A percentile compares a stretch with the other conserved stretches of the same genome.
Evolutionary conservation across 192 early-diverging fungal species (phyloP).

Genomic region (Entomortierella beljakovae): DNA sequence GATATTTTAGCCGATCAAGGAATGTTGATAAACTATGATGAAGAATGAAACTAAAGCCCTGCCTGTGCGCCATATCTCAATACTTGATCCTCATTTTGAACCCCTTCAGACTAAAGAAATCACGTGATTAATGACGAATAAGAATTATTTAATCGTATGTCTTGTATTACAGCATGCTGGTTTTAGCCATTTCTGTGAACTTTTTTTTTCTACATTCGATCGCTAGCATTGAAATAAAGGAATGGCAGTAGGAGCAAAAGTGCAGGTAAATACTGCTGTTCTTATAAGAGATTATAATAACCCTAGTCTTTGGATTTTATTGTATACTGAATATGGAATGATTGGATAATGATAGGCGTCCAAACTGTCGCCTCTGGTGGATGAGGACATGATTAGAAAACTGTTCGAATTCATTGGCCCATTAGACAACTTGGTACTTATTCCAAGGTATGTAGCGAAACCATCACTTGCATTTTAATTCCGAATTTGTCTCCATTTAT

Average conservation of each 20-base stretch:
- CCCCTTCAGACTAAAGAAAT: too few species aligned
- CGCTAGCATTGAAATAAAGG: background rate
- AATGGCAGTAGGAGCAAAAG: slow-evolving; percentile 53
- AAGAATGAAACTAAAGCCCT: too few species aligned
- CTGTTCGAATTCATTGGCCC: slow-evolving; percentile 43
- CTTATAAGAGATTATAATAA: background rate
- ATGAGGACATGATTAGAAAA: slow-evolving; percentile 41
- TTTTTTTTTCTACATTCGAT: background rate
- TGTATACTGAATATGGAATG: background rate
- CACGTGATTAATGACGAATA: too few species aligned
- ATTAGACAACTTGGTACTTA: slow-evolving; percentile 45
- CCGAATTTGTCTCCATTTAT: background rate
- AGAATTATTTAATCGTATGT: too few species aligned
- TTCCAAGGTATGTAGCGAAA: slow-evolving; percentile 48
- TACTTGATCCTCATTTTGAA: too few species aligned
- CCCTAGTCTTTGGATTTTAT: background rate
- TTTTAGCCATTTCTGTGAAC: too few species aligned
- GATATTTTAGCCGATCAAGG: too few species aligned
- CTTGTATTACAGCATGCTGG: too few species aligned
- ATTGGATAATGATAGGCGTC: slow-evolving; percentile 25
- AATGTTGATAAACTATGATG: too few species aligned
- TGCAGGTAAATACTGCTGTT: slow-evolving; percentile 21
- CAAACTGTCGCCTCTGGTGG: slow-evolving; percentile 42
- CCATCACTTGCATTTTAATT: background rate
- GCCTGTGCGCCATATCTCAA: too few species aligned